Base-by-base conservation (phyloP, 805 yeast genomes). In the Yarrowia divulgata region DNA sequence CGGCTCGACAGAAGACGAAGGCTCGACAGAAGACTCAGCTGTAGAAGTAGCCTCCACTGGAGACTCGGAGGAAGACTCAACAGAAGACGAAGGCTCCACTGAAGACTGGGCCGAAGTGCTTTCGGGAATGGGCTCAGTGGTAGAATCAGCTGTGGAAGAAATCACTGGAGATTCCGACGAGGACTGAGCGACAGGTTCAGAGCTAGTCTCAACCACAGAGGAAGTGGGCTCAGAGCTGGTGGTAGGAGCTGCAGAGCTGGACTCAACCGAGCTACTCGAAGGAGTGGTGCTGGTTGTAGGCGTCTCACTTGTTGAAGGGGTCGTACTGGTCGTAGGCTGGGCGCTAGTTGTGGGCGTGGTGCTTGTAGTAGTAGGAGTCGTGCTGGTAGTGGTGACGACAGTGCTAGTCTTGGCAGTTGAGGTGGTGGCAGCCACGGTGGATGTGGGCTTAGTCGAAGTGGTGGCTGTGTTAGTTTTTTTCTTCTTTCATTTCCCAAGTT, bases 391-490 rank as follows among this genome's bases (percentile, higher is more conserved):
- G 10, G 55, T 13, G n/a, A 39, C n/a, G 16, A 39, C n/a, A 16
- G 55, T 34, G 18, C 32, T 52, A 16, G 58, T 52, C 29, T 29
- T 13, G 7, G 23, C 29, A 35, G 32, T 35, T 4, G 60, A 37
- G 14, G 60, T 54, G 13, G 39, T 18, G 18, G 43, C 18, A 54
- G 58, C 18, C 7, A 8, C 34, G 13, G 60, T 39, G 13, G 46
- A 35, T 10, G 45, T 40, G 5, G 62, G 46, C 62, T 55, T 55
- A 16, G 46, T 23, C 8, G 62, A 12, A 40, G 62, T 16, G 14
- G 60, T 13, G 23, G 62, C 52, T 43, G 34, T 32, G 66, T 43
- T 35, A 60, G 66, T 60, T 57, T 23, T 1, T 23, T 10, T 42
- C 46, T 8, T 8, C 7, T 9, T n/a, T 1, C 19, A n/a, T 42